Evolutionary conservation across 176 grass and related monocot genomes (phyloP).

Genomic region (Lolium multiflorum): DNA sequence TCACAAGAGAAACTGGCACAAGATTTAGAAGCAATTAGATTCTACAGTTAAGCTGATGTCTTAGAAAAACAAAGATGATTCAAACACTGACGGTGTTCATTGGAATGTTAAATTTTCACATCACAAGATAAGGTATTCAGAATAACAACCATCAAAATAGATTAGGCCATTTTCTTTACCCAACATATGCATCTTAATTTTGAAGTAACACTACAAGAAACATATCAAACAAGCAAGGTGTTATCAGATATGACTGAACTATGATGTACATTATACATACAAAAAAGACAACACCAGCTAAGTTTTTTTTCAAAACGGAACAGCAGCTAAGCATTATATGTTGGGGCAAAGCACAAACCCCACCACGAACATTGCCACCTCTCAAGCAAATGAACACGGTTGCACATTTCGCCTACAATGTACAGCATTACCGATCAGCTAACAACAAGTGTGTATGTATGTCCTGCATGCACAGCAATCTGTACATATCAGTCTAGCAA

Average conservation of each 20-base stretch:
- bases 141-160: background rate
- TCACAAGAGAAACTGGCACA: background rate
- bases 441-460: constrained; percentile 17
- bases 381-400: constrained; percentile 24
- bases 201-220: constrained; percentile 12
- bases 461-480: constrained; percentile 39
- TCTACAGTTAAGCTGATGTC: background rate
- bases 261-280: background rate
- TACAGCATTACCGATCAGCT: constrained; percentile 31
- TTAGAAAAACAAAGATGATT: constrained; percentile 1
- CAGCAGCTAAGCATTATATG: constrained; percentile 23
- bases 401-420: constrained; percentile 28
- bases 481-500: constrained; percentile 33
- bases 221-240: constrained; percentile 29
- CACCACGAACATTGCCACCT: constrained; percentile 19
- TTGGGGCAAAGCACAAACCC: constrained; percentile 14
- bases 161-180: background rate
- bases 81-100: background rate
- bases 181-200: constrained; percentile 18
- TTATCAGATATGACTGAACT: constrained; percentile 4
- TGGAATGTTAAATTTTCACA: background rate
- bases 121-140: background rate
- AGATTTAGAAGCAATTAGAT: background rate
- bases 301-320: background rate
- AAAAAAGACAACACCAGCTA: constrained; percentile 2